Evolutionary conservation across 106 monocot genomes (phyloP), one percentile per base, ranked within the genome.

Genomic region (Dactylorhiza incarnata): DNA sequence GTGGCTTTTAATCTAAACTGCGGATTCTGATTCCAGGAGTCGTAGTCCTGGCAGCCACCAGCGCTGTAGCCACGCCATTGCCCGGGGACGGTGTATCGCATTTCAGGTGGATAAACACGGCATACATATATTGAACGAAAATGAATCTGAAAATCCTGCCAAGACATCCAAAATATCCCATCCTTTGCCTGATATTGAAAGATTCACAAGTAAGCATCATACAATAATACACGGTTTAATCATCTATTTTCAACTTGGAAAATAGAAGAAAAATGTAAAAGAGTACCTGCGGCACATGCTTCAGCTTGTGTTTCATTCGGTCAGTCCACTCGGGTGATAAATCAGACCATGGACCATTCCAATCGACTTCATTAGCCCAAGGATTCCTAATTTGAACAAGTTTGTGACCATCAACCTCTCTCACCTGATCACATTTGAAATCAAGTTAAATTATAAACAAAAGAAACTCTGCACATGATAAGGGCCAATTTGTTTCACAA

Each of bases 81-180:
- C 46, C 97, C 94, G 80, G 91, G 91, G 68, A 97, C 77, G 9
- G 91, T 89, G 79, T 94, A 89, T 5, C 91, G 87, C 97, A 97
- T 97, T 78, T 97, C 97, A 9, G 89, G 85, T 53, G 97, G 97
- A 68, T 97, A 97, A 48, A 97, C 87, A 25, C 97, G 97, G 47
- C 97, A 97, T 46, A 97, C 86, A 82, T 97, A 97, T 83, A 97
- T 94, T 5, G 97, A 97, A 7, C 94, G 87, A 68, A 97, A 97
- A 73, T 97, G 97, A 66, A 97, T 94, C 87, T 97, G 97, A 70
- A 97, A 97, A 62, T 97, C 97, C 89, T 94, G 93, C 97, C 97
- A 97, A 29, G 97, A 93, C 97, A 97, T 97, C 97, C 97, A 97
- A 74, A 97, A 94, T 79, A 97, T 91, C 58, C 97, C 97, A 87